Base-by-base conservation (phyloP, 345 rosid genomes). In the Salix dunnii region DNA sequence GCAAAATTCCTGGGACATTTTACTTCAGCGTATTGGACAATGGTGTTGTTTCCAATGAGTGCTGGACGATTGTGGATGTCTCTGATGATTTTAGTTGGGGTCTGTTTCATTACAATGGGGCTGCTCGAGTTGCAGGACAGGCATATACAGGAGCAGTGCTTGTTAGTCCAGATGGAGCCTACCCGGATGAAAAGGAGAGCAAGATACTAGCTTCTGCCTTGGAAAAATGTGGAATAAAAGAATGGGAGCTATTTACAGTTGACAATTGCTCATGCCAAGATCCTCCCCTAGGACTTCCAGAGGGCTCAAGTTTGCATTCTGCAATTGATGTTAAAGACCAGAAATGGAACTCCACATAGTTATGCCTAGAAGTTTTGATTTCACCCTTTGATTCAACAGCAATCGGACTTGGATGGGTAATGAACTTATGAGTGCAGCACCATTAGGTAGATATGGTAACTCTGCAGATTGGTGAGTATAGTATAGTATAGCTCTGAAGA, bases 41-140 rank as follows among this genome's bases (percentile, higher is more conserved):
- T 28, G 98, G 97, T 63, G 98, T 94, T 73, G 94, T 90, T 18
- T 95, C 99, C 0, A 91, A 93, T 16, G 99, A 93, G 88, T 85
- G 86, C 61, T 95, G 99, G 99, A 90, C 97, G 5, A 86, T 95
- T 42, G 92, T 95, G 1, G 90, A 93, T 68, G 97, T 95, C 36
- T 42, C 86, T 30, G 96, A 95, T 78, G 97, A 95, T 86, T 79
- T 93, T 1, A 87, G 93, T 74, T 95, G 99, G 99, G 97, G 96
- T 25, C 72, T 95, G 81, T 95, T 93, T 43, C 97, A 95, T 75
- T 95, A 95, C 71, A 83, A 81, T 2, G 97, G 99, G 6, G 99
- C 99, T 23, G 99, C 99, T 78, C 86, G 91, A 71, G 99, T 81
- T 5, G 99, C 99, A 0, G 97, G 97, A 49, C 97, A 95, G 85